Evolutionary conservation across 345 rosid species (phyloP).

Genomic region (Arabidopsis suecica): DNA sequence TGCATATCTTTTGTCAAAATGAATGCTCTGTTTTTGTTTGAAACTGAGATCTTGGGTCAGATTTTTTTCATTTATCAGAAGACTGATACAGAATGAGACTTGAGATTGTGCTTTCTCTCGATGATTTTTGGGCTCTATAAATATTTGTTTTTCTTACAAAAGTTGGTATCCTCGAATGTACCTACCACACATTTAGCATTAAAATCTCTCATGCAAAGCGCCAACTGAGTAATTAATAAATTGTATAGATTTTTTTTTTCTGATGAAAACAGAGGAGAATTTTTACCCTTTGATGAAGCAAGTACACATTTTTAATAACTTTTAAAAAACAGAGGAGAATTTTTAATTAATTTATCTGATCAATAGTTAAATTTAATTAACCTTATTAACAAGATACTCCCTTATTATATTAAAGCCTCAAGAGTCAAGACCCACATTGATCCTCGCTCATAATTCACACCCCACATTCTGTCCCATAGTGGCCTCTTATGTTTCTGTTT

Average conservation of each 20-base stretch:
- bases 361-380: not conserved
- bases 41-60: not conserved
- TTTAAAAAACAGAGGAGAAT: not conserved
- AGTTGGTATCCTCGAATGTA: not conserved
- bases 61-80: not conserved
- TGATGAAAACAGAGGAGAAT: no score
- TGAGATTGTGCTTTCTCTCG: slow-evolving; percentile 1
- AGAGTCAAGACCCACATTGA: not conserved
- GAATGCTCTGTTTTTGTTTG: not conserved
- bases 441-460: not conserved
- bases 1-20: slow-evolving; percentile 16
- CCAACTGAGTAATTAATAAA: no score
- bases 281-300: no score
- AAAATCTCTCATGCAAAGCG: no score
- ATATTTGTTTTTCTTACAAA: not conserved
- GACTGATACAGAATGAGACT: slow-evolving; percentile 6
- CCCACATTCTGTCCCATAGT: slow-evolving; percentile 15
- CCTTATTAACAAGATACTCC: not conserved
- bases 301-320: no score
- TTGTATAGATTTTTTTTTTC: no score
- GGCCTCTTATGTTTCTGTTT: slow-evolving; percentile 27
- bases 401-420: not conserved
- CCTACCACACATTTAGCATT: no score
- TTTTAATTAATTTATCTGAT: not conserved
- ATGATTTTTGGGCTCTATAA: not conserved